Evolutionary conservation across 2,329 filamentous ascomycete species (phyloP), one percentile per base, ranked within the genome.

Genomic region (Botrytis deweyae): DNA sequence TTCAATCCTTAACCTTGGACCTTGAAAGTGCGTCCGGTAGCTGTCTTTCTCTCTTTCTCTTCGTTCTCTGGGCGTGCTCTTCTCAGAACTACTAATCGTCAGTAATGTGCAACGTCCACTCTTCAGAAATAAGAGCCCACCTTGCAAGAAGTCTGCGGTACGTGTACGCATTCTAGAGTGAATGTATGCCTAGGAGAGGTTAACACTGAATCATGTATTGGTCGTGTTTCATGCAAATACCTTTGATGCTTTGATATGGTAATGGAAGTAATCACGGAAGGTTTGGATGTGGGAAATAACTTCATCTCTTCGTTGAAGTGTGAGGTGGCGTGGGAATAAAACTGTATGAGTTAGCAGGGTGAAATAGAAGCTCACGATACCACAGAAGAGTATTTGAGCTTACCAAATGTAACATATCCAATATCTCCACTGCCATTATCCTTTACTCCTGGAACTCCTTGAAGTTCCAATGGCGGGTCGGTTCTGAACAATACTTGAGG

Each of bases 181-280:
- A 78, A 99, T 99, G 81, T 98, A 99, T 71, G 97, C 96, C 89
- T 91, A 77, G 10, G 66, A 70, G 59, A 44, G 63, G 33, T 77
- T 29, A 74, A 70, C n/a, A 72, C 18, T 74, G 49, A 44, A 74
- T 69, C 77, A 66, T 77, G 52, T 22, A 20, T 73, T 55, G 29
- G n/a, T 67, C 58, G 16, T 8, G 20, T 40, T 16, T 62, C 12
- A 20, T 44, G 29, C 22, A 59, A 76, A 70, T 83, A 90, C 89
- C 87, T 99, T 99, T 76, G 95, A 98, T 44, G 96, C 97, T 86
- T 99, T 99, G 85, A 99, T 99, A 84, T 99, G 96, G 84, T 99
- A 99, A 84, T 99, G 96, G 88, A 99, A 99, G 84, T 99, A 99
- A 82, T 99, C 96, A 78, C 96, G 93, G 93, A 99, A 99, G 22